Percentiles rank a stretch among this genome's conserved stretches.
Conservation (phyloP, 2,329 filamentous ascomycete species). For the Cryphonectria nitschkei region DNA sequence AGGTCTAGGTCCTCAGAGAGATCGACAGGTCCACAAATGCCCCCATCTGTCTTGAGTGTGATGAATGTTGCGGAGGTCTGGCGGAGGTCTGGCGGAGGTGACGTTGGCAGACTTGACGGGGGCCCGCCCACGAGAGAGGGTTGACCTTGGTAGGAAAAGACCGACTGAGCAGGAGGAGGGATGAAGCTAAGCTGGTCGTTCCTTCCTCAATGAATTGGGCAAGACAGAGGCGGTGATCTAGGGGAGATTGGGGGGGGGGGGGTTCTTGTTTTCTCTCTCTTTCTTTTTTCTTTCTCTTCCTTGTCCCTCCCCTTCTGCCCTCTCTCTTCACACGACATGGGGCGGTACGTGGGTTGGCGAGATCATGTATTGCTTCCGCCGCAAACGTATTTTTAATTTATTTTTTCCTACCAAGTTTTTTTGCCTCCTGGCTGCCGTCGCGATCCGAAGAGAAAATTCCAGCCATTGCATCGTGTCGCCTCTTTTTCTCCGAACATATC, state of each 20-base stretch:
- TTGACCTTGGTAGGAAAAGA: not conserved
- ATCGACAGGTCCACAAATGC: constrained; percentile 15
- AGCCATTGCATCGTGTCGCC: not conserved
- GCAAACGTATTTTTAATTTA: not conserved
- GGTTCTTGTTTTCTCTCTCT: not conserved
- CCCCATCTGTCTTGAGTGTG: constrained; percentile 1
- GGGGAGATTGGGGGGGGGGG: too few relatives aligned
- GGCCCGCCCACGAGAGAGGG: not conserved
- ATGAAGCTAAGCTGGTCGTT: not conserved
- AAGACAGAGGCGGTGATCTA: not conserved
- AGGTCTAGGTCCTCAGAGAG: constrained; percentile 8
- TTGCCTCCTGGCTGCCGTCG: not conserved
- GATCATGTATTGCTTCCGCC: not conserved
- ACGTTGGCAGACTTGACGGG: constrained; percentile 1
- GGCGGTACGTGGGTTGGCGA: not conserved
- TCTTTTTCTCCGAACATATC: constrained; percentile 4
- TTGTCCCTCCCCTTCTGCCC: not conserved
- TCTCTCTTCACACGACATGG: not conserved
- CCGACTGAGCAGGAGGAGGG: not conserved
- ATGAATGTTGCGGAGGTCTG: constrained; percentile 4
- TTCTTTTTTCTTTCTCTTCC: not conserved
- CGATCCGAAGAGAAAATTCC: not conserved
- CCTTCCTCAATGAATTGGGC: not conserved
- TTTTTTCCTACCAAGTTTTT: not conserved
- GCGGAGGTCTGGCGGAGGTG: constrained; percentile 7